Evolutionary conservation across 2,329 filamentous ascomycete genomes (phyloP).

Genomic region (Cladosporium sp.): DNA sequence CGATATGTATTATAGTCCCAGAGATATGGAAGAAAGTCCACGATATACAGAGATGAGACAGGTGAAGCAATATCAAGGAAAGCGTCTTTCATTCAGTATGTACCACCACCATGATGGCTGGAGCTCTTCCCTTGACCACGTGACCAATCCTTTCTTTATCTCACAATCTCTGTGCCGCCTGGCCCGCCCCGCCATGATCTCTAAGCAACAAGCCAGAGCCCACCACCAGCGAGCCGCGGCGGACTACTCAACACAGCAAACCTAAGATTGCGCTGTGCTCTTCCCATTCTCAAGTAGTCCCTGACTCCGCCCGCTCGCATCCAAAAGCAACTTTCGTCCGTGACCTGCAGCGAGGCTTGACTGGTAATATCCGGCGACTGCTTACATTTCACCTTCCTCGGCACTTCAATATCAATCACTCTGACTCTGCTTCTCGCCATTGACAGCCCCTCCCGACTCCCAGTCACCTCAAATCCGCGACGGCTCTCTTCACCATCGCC

Average conservation of each 20-base stretch:
- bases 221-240: not conserved
- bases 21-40: too few species aligned
- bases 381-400: not conserved
- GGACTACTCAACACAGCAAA: not conserved
- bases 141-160: not conserved
- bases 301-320: slow-evolving; percentile 10
- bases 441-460: too few species aligned
- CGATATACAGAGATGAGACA: too few species aligned
- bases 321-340: slow-evolving; percentile 12
- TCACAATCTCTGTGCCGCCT: too few species aligned
- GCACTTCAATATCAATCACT: not conserved
- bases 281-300: not conserved
- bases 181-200: not conserved
- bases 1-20: too few species aligned
- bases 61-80: too few species aligned
- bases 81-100: too few species aligned
- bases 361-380: slow-evolving; percentile 2
- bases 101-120: not conserved
- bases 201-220: not conserved
- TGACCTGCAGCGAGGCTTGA: slow-evolving; percentile 9
- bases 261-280: too few species aligned
- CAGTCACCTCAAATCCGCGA: not conserved
- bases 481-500: not conserved
- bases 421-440: not conserved
- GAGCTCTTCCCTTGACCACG: not conserved